phyloP scores from a whole-genome alignment of 2,329 filamentous ascomycete genomes.

The Fusarium metavorans region DNA sequence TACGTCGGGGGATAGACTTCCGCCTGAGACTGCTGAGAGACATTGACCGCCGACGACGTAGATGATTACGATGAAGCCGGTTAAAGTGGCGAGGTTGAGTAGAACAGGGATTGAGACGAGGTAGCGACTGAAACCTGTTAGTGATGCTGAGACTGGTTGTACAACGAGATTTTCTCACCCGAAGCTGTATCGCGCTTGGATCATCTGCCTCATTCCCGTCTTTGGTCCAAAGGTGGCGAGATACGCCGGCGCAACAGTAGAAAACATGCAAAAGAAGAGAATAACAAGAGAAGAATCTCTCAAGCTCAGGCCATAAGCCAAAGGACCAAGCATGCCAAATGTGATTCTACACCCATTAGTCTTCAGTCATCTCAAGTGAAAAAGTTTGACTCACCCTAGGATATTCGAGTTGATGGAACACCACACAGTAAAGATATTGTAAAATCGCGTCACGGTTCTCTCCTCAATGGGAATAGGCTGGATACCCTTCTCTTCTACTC shows the following conservation, averaged over 20 bases:
- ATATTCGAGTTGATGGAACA: slow-evolving; percentile 63
- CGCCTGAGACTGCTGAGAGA: slow-evolving; percentile 64
- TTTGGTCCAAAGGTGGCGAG: slow-evolving; percentile 69
- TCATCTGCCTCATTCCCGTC: slow-evolving; percentile 75
- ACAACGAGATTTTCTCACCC: slow-evolving; percentile 52
- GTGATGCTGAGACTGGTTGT: not conserved
- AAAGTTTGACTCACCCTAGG: slow-evolving; percentile 50
- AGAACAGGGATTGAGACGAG: slow-evolving; percentile 70
- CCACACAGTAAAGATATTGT: slow-evolving; percentile 63
- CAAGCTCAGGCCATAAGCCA: slow-evolving; percentile 65
- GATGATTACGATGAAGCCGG: slow-evolving; percentile 73
- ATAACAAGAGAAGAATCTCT: slow-evolving; percentile 70
- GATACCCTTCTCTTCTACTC: slow-evolving; percentile 59
- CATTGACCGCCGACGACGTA: slow-evolving; percentile 71
- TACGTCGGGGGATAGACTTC: slow-evolving; percentile 62
- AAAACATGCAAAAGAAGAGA: slow-evolving; percentile 71
- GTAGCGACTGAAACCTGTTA: slow-evolving; percentile 57
- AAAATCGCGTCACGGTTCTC: slow-evolving; percentile 54
- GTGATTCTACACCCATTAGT: slow-evolving; percentile 60
- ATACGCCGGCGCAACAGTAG: slow-evolving; percentile 66
- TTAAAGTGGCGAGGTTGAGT: slow-evolving; percentile 72
- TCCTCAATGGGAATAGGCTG: slow-evolving; percentile 57
- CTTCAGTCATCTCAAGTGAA: not conserved
- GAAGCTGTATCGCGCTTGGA: slow-evolving; percentile 73
- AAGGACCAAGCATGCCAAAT: slow-evolving; percentile 72